Conservation (phyloP, 345 rosid genomes). For the Rubroshorea leprosula region DNA sequence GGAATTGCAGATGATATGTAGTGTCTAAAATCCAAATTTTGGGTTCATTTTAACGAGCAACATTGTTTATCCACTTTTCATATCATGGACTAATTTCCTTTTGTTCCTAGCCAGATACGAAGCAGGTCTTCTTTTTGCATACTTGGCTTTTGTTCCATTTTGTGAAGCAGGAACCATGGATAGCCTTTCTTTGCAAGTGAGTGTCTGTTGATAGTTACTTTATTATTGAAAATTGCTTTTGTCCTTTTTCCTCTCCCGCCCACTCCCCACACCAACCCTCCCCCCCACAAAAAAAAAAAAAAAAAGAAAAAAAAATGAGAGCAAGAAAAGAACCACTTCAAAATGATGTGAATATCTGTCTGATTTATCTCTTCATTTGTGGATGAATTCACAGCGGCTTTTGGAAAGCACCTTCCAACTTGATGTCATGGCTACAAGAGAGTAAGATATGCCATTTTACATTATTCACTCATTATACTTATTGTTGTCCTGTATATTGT, state of each 20-base stretch:
- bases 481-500: not conserved
- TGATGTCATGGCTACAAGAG: slow-evolving; percentile 83
- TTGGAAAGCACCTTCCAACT: slow-evolving; percentile 83
- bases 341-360: too few relatives aligned
- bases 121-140: slow-evolving; percentile 92
- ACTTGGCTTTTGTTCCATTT: slow-evolving; percentile 91
- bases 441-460: slow-evolving; percentile 57
- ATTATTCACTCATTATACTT: not conserved
- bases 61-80: not conserved
- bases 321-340: too few relatives aligned
- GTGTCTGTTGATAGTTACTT: slow-evolving; percentile 12
- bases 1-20: slow-evolving; percentile 98
- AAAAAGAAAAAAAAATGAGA: too few relatives aligned
- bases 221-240: not conserved
- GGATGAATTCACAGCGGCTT: slow-evolving; percentile 63
- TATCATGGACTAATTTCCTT: slow-evolving; percentile 10
- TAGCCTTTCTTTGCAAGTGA: slow-evolving; percentile 83
- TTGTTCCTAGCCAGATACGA: slow-evolving; percentile 54
- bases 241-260: too few relatives aligned
- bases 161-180: slow-evolving; percentile 81
- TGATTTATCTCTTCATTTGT: slow-evolving; percentile 7
- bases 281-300: not conserved
- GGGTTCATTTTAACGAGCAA: not conserved
- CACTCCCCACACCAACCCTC: not conserved
- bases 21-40: slow-evolving; percentile 13